phyloP scores from a whole-genome alignment of 2,329 filamentous ascomycete species.

The Colletotrichum sp. region DNA sequence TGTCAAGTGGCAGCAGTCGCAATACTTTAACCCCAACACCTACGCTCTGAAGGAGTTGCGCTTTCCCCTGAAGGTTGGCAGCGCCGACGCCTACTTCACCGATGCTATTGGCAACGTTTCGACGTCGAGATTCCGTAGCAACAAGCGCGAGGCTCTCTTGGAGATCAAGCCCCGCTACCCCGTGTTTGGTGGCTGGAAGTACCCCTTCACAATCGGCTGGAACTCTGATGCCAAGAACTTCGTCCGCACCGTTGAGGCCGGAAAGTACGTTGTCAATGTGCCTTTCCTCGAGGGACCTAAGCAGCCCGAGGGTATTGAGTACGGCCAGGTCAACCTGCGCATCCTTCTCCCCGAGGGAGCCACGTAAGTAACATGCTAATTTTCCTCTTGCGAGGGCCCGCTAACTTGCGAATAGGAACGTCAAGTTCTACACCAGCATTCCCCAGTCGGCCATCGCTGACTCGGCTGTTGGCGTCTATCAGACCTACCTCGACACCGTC shows the following conservation, averaged over 20 bases:
- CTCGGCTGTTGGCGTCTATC: constrained; percentile 67
- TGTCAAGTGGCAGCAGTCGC: constrained; percentile 74
- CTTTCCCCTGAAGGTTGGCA: constrained; percentile 80
- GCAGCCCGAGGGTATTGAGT: constrained; percentile 84
- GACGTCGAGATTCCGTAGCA: constrained; percentile 85
- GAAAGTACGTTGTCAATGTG: constrained; percentile 81
- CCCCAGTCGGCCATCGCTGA: constrained; percentile 67
- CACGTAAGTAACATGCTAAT: constrained; percentile 59
- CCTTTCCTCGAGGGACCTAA: constrained; percentile 94
- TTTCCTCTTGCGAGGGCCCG: not conserved
- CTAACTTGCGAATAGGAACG: constrained; percentile 67
- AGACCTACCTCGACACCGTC: constrained; percentile 92
- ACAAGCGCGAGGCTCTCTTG: constrained; percentile 78
- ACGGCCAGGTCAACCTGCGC: constrained; percentile 79
- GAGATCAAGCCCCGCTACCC: constrained; percentile 95
- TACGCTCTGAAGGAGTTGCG: constrained; percentile 82
- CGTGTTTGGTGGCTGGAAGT: constrained; percentile 98
- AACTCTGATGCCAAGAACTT: constrained; percentile 83
- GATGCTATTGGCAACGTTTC: constrained; percentile 98
- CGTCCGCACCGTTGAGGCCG: constrained; percentile 67
- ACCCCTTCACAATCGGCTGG: constrained; percentile 96
- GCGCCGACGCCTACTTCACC: constrained; percentile 88
- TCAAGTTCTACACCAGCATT: constrained; percentile 77
- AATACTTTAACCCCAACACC: constrained; percentile 78
- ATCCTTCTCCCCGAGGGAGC: constrained; percentile 92